phyloP scores from a whole-genome alignment of 768 basidiomycete species.

The Lactifluus volemus region DNA sequence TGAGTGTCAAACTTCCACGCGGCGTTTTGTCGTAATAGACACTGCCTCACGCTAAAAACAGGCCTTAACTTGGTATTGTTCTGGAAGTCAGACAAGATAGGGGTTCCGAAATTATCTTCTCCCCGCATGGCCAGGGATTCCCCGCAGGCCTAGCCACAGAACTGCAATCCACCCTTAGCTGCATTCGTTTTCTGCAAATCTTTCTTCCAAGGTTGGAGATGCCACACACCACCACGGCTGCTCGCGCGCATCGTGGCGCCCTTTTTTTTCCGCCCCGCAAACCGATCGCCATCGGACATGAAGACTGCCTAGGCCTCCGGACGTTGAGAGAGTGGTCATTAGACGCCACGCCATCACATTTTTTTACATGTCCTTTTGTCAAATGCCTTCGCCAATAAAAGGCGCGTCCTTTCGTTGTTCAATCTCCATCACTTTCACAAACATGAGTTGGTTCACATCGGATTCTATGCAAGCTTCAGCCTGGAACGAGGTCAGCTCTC shows the following conservation, averaged over 20 bases:
- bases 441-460: constrained; percentile 16
- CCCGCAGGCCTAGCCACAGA: background rate
- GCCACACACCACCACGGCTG: background rate
- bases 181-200: background rate
- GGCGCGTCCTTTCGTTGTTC: background rate
- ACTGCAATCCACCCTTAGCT: background rate
- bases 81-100: background rate
- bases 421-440: background rate
- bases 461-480: constrained; percentile 8
- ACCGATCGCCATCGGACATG: constrained; percentile 14
- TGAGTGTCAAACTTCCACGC: background rate
- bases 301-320: background rate
- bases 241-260: background rate
- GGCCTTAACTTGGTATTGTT: background rate
- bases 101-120: background rate
- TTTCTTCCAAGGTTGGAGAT: background rate
- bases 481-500: constrained; percentile 6
- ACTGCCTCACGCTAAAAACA: background rate
- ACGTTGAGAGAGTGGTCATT: constrained; percentile 3
- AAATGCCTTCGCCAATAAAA: constrained; percentile 4
- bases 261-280: background rate
- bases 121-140: background rate
- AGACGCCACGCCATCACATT: constrained; percentile 3
- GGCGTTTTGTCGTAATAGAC: constrained; percentile 9
- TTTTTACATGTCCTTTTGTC: background rate